These are phyloP conservation scores for Globisporangium middletonii DNA, from an alignment of 352 stramenopile species.

Conservation along the genomic window DNA sequence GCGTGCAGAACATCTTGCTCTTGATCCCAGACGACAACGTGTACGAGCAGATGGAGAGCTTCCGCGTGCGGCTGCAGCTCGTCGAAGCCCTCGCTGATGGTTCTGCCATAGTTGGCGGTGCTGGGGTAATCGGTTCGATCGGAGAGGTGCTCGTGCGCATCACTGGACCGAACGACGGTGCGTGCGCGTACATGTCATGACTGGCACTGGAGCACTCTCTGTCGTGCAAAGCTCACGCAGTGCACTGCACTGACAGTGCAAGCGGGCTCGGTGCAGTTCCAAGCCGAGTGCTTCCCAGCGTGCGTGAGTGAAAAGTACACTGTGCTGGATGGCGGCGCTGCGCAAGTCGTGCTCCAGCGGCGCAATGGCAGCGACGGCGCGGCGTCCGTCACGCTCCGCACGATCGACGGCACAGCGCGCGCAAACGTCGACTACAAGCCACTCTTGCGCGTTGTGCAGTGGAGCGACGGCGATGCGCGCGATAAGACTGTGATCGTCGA, in stretches of 20 bases:
- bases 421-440: constrained; percentile 44
- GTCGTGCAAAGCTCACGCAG: neutral
- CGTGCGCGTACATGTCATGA: neutral
- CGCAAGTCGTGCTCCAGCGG: constrained; percentile 46
- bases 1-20: constrained; percentile 38
- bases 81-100: constrained; percentile 19
- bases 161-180: constrained; percentile 47
- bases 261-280: constrained; percentile 49
- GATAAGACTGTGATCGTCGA: constrained; percentile 46
- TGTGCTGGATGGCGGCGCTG: constrained; percentile 36
- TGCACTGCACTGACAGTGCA: constrained; percentile 11
- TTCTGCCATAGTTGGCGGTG: constrained; percentile 6
- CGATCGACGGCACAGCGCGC: constrained; percentile 38
- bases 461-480: constrained; percentile 42
- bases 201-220: too few species aligned
- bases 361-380: constrained; percentile 43
- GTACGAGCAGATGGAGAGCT: constrained; percentile 48
- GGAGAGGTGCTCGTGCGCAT: constrained; percentile 45
- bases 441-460: constrained; percentile 28
- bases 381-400: constrained; percentile 33
- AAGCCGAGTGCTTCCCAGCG: constrained; percentile 58
- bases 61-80: constrained; percentile 31
- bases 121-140: constrained; percentile 35
- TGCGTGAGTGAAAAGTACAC: constrained; percentile 45
- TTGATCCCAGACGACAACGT: constrained; percentile 36